Percentiles rank a stretch among this genome's conserved stretches.
Conservation (phyloP, 2,329 filamentous ascomycete genomes). For the Lachnellula occidentalis region DNA sequence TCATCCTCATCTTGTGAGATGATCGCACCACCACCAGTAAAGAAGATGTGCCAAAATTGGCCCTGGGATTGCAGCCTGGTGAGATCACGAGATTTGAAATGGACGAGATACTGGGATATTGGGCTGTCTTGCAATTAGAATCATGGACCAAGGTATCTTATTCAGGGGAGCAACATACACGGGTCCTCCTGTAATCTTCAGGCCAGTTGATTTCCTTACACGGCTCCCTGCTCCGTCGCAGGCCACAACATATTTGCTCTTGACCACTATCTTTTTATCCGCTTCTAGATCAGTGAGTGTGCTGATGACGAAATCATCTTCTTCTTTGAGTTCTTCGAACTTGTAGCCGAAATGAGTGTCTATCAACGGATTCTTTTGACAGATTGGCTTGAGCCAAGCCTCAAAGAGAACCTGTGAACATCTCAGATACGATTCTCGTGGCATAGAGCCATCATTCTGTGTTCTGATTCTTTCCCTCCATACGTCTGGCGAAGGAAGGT, state of each 20-base stretch:
- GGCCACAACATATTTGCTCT: constrained; percentile 38
- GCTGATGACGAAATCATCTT: not conserved
- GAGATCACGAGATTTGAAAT: constrained; percentile 20
- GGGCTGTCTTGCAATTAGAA: not conserved
- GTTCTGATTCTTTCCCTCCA: not conserved
- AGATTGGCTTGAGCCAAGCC: constrained; percentile 29
- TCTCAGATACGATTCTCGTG: constrained; percentile 31
- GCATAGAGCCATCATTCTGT: constrained; percentile 31
- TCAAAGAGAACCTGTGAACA: constrained; percentile 33
- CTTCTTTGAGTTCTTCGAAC: constrained; percentile 5
- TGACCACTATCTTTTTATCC: constrained; percentile 19
- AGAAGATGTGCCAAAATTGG: constrained; percentile 21
- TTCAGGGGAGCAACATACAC: not conserved
- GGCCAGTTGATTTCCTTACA: not conserved
- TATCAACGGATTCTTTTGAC: constrained; percentile 20
- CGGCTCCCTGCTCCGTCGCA: constrained; percentile 41
- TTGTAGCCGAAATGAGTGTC: constrained; percentile 29
- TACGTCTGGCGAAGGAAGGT: not conserved
- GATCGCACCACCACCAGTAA: constrained; percentile 20
- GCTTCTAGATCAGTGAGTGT: too few relatives aligned
- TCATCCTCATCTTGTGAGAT: constrained; percentile 20
- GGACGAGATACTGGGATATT: constrained; percentile 14
- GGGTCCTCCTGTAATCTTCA: not conserved
- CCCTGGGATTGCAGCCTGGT: constrained; percentile 9
- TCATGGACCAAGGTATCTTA: not conserved